Evolutionary conservation across 371 early-diverging fungal genomes (phyloP).

Genomic region (Mucor plumbeus): DNA sequence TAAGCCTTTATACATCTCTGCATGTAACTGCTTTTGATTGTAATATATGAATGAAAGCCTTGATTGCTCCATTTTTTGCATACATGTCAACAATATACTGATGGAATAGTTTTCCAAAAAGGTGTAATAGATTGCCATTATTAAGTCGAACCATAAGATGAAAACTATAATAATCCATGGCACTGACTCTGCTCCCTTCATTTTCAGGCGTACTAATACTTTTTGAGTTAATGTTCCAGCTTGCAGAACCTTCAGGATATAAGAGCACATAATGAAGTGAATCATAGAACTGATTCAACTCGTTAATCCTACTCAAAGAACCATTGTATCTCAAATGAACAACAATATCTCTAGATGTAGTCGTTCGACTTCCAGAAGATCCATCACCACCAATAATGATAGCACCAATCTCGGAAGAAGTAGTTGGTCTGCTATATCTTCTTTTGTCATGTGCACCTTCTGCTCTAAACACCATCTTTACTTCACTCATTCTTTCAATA

Average conservation of each 20-base stretch:
- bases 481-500: not conserved
- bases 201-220: no score
- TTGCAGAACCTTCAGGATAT: not conserved
- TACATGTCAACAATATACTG: constrained; percentile 12
- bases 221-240: not conserved
- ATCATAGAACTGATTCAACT: not conserved
- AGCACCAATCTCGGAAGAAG: not conserved
- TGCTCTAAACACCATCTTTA: not conserved
- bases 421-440: not conserved
- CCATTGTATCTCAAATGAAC: not conserved
- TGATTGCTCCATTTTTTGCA: not conserved
- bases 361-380: no score
- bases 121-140: not conserved
- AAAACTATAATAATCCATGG: not conserved
- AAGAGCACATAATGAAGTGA: not conserved
- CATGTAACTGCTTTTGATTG: not conserved
- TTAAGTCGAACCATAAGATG: not conserved
- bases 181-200: not conserved
- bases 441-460: not conserved
- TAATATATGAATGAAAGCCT: not conserved
- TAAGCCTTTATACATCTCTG: constrained; percentile 3
- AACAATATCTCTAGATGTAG: not conserved
- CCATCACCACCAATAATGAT: not conserved
- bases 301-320: not conserved
- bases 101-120: not conserved